Percentiles rank a stretch among this genome's conserved stretches.
Evolutionary conservation across 139 green algal genomes (phyloP).

Genomic region (Chlamydomonas incerta): DNA sequence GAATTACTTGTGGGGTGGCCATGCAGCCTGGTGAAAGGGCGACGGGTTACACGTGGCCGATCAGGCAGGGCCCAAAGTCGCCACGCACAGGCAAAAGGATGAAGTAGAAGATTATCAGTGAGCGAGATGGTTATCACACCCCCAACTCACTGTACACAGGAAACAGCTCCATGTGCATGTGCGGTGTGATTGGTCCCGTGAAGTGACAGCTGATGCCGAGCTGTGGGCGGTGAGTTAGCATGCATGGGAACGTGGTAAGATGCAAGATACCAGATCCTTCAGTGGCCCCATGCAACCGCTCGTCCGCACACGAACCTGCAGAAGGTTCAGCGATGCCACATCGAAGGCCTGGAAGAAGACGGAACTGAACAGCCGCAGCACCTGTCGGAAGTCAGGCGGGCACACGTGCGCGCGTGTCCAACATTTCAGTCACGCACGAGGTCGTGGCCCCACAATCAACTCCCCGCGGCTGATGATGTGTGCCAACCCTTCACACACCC

Average conservation of each 20-base stretch:
- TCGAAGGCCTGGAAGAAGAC: constrained; percentile 42
- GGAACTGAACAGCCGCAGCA: background rate
- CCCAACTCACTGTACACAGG: constrained; percentile 3
- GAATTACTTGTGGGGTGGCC: background rate
- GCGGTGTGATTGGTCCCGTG: background rate
- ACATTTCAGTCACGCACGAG: too few relatives aligned
- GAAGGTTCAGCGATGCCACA: constrained; percentile 39
- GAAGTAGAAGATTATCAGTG: background rate
- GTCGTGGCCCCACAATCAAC: too few relatives aligned
- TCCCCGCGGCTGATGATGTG: too few relatives aligned
- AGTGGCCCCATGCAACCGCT: background rate
- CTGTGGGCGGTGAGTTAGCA: background rate
- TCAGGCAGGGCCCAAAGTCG: background rate
- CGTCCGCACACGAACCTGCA: constrained; percentile 10
- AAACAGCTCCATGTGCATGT: constrained; percentile 1
- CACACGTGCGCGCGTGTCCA: too few relatives aligned
- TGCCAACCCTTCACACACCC: too few relatives aligned
- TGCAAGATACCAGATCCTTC: too few relatives aligned
- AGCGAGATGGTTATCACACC: background rate
- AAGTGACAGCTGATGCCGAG: constrained; percentile 14
- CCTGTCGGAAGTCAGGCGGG: background rate
- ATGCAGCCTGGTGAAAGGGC: background rate
- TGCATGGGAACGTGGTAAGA: background rate
- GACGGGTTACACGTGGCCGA: too few relatives aligned
- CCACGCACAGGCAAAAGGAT: background rate